A percentile compares a stretch with the other conserved stretches of the same genome.
Conservation (phyloP, 345 rosid species). For the Sisymbrium irio region DNA sequence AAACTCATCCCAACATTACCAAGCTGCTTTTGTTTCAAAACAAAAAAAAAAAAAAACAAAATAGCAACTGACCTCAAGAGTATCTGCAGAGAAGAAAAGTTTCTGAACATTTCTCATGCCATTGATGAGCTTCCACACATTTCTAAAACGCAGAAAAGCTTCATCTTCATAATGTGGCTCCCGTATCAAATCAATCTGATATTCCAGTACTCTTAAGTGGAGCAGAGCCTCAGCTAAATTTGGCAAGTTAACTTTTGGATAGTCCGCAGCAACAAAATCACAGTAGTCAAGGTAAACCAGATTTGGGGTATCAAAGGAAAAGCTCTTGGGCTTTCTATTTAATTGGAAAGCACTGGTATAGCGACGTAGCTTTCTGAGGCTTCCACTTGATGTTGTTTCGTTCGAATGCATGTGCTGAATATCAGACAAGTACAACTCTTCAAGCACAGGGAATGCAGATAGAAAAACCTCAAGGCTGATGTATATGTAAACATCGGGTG, state of each 20-base stretch:
- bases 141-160: not conserved
- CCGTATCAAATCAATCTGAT: no score
- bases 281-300: not conserved
- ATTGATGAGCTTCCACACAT: not conserved
- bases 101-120: not conserved
- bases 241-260: no score
- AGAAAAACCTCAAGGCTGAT: not conserved
- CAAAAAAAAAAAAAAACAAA: not conserved
- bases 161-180: not conserved
- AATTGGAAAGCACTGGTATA: no score
- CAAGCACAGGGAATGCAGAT: not conserved
- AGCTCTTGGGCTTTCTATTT: no score
- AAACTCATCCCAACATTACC: not conserved
- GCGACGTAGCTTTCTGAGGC: no score
- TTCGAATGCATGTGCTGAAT: not conserved
- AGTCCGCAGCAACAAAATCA: no score
- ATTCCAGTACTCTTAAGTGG: no score
- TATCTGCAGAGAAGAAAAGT: not conserved
- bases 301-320: no score
- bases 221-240: no score
- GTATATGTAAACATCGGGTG: not conserved
- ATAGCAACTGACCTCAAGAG: conserved; percentile 6
- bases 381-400: no score
- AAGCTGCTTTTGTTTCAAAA: no score
- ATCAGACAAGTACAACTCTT: not conserved